Percentiles rank a stretch among this genome's conserved stretches.
These are phyloP conservation scores for Typha latifolia DNA, from an alignment of 176 grass and related monocot genomes.

Conservation along the genomic window DNA sequence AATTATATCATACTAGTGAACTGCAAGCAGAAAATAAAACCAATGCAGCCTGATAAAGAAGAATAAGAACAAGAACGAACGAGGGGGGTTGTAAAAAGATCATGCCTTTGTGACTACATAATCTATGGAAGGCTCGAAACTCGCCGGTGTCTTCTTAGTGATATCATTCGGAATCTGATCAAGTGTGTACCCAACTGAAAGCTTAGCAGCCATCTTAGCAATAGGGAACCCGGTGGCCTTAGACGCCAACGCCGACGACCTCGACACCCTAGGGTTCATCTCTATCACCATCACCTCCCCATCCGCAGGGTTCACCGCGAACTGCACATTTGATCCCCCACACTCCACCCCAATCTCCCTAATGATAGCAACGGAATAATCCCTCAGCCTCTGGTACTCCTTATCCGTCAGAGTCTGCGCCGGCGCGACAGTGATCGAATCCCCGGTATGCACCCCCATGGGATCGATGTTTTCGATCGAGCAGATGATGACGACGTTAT, in stretches of 20 bases:
- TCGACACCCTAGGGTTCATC: constrained; percentile 97
- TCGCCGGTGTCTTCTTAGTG: constrained; percentile 97
- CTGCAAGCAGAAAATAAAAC: background rate
- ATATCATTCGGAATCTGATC: constrained; percentile 99
- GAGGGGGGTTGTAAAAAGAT: constrained; percentile 4
- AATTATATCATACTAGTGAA: too few species aligned
- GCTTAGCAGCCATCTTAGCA: constrained; percentile 95
- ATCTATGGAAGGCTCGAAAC: constrained; percentile 97
- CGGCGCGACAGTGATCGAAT: constrained; percentile 93
- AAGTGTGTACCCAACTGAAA: constrained; percentile 87
- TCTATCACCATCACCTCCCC: constrained; percentile 99
- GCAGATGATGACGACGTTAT: constrained; percentile 98
- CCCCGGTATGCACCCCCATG: constrained; percentile 96
- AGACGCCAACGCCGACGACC: constrained; percentile 79
- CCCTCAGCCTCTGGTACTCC: constrained; percentile 92
- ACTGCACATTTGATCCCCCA: constrained; percentile 94
- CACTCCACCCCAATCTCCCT: constrained; percentile 97
- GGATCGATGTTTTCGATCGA: constrained; percentile 98
- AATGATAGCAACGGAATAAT: constrained; percentile 76
- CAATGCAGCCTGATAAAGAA: background rate
- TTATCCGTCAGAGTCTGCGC: constrained; percentile 89
- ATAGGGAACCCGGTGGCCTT: constrained; percentile 94
- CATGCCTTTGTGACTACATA: constrained; percentile 97
- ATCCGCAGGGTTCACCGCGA: constrained; percentile 72
- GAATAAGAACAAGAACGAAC: background rate